Evolutionary conservation across 257 asterid genomes (phyloP).

Genomic region (Nicotiana attenuata): DNA sequence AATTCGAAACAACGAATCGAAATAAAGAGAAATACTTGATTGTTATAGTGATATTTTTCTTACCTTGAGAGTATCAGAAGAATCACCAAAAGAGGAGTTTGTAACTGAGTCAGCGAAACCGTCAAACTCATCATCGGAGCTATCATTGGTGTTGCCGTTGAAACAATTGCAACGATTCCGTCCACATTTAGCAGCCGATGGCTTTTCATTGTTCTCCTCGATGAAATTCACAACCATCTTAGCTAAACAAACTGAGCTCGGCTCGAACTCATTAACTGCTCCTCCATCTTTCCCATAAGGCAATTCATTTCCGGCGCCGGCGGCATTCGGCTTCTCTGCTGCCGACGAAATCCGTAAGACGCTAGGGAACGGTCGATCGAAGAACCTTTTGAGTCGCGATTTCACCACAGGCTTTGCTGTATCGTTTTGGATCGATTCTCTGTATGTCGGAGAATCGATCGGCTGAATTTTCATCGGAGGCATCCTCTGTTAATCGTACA

Average conservation of each 20-base stretch:
- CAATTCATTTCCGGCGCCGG: constrained; percentile 24
- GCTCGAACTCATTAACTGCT: constrained; percentile 56
- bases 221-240: constrained; percentile 84
- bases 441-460: constrained; percentile 36
- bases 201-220: constrained; percentile 64
- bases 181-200: constrained; percentile 45
- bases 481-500: neutral
- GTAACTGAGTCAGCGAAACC: constrained; percentile 47
- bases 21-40: neutral
- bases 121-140: constrained; percentile 86
- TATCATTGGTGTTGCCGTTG: constrained; percentile 76
- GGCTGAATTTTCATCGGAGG: constrained; percentile 85
- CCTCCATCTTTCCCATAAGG: constrained; percentile 30
- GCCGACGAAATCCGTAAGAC: constrained; percentile 52
- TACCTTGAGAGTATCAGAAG: constrained; percentile 78
- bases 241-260: constrained; percentile 80
- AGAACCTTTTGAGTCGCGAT: constrained; percentile 73
- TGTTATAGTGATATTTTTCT: neutral
- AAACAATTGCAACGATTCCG: constrained; percentile 88
- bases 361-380: constrained; percentile 81
- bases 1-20: neutral
- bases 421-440: constrained; percentile 42
- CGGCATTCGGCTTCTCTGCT: constrained; percentile 37
- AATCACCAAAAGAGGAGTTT: constrained; percentile 49
- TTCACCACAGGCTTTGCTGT: constrained; percentile 47